Evolutionary conservation across 179 eudicot species (phyloP), one percentile per base, ranked within the genome.

Genomic region (Silene vulgaris): DNA sequence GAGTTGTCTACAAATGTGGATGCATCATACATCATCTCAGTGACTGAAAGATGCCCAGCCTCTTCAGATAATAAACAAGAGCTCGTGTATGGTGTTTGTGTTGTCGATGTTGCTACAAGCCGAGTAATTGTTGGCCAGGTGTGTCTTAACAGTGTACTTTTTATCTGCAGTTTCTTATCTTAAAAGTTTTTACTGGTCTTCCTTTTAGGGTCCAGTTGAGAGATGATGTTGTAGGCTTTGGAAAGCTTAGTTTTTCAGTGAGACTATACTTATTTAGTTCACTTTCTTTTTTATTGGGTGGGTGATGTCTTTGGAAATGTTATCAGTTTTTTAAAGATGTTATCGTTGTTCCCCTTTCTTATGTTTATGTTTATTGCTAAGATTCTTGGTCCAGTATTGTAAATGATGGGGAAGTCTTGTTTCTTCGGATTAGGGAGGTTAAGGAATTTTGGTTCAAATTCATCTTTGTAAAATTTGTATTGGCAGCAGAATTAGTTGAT

Each of bases 91-190:
- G 99, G 99, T 76, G 82, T 95, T 72, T 95, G 99, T 86, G 83
- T 86, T 71, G 90, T 86, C 82, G 99, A 95, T 84, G 89, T 89
- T 56, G 83, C 93, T 26, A 87, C 97, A 57, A 92, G 97, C 85
- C 92, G 87, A 70, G 79, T 95, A 78, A 82, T 92, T 72, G 74
- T 95, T 81, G 99, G 99, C 75, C 96, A 95, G 95, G 99, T 95
- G 70, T 37, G 54, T 80, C 60, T 76, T 19, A 71, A 72, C 54
- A 67, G 60, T n/a, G 35, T 16, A 57, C 9, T 74, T 73, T 65
- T 37, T 66, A 1, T 56, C 50, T 63, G 12, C 32, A 70, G 50
- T 19, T 67, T 64, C 28, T 76, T 57, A 35, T 16, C 61, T 54
- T 0, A 1, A 56, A 70, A 26, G 1, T 75, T 57, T 30, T 32